A percentile compares a stretch with the other conserved stretches of the same genome.
Conservation (phyloP, 495 filamentous ascomycete species). For the Penicillium arizonense region DNA sequence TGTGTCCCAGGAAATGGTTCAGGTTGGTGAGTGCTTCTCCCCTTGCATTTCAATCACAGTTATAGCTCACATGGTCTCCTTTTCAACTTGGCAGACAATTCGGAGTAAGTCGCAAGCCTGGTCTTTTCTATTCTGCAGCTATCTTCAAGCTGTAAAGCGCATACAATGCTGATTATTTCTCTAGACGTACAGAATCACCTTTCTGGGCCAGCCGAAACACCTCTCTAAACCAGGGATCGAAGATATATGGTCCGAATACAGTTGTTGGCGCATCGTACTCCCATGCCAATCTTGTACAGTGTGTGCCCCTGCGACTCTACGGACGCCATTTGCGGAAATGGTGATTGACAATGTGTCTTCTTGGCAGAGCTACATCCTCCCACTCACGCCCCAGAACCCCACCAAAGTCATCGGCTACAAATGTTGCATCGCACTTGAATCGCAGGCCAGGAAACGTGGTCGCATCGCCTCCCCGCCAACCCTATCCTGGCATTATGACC, state of each 20-base stretch:
- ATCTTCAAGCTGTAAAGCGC: neutral
- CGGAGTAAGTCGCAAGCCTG: constrained; percentile 44
- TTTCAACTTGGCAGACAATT: constrained; percentile 35
- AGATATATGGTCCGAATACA: constrained; percentile 63
- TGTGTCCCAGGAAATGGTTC: constrained; percentile 85
- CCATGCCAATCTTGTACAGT: constrained; percentile 89
- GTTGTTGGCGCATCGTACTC: constrained; percentile 97
- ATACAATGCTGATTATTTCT: constrained; percentile 26
- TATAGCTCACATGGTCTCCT: constrained; percentile 24
- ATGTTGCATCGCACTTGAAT: constrained; percentile 49
- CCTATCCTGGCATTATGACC: constrained; percentile 74
- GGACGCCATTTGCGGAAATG: neutral
- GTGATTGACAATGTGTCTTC: constrained; percentile 21
- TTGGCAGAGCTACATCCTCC: constrained; percentile 49
- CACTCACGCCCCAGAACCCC: constrained; percentile 63
- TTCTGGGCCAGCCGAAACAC: constrained; percentile 76
- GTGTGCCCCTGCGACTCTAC: constrained; percentile 49
- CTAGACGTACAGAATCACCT: constrained; percentile 71
- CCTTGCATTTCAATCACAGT: constrained; percentile 19
- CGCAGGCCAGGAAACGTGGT: constrained; percentile 49
- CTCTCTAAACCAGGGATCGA: constrained; percentile 42
- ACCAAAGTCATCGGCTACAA: constrained; percentile 44
- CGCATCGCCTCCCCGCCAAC: constrained; percentile 61
- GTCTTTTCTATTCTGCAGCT: neutral
- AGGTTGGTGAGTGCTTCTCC: constrained; percentile 80